These are phyloP conservation scores for Phoenix roebelenii DNA, from an alignment of 176 grass and related monocot species.

Conservation along the genomic window DNA sequence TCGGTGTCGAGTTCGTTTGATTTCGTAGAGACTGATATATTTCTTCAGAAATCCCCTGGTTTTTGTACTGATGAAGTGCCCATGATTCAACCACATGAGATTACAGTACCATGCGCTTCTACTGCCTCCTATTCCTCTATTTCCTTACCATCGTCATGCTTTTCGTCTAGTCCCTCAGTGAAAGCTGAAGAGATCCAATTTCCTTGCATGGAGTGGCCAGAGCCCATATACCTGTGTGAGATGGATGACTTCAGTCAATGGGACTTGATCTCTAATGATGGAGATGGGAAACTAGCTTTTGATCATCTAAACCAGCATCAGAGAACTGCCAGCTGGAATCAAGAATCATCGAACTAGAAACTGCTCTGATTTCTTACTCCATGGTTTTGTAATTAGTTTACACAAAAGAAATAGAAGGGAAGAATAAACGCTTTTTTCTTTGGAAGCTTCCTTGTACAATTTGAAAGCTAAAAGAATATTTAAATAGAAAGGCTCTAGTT, in stretches of 20 bases:
- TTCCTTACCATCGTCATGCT: conserved; percentile 6
- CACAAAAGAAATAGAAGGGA: too few relatives aligned
- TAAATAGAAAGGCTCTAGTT: too few relatives aligned
- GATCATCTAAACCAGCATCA: conserved; percentile 13
- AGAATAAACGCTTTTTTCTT: too few relatives aligned
- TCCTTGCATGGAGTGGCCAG: conserved; percentile 67
- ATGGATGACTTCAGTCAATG: conserved; percentile 44
- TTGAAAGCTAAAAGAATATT: too few relatives aligned
- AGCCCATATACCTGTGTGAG: conserved; percentile 51
- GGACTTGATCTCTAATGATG: not conserved
- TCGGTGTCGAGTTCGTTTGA: not conserved
- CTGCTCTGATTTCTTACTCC: too few relatives aligned
- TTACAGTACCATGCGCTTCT: conserved; percentile 18
- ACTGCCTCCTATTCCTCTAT: conserved; percentile 14
- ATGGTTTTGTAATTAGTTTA: too few relatives aligned
- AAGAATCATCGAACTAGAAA: too few relatives aligned
- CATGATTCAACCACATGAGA: conserved; percentile 40
- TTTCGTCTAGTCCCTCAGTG: conserved; percentile 19
- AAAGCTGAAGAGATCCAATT: conserved; percentile 34
- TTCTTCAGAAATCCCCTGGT: not conserved
- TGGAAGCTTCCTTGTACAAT: too few relatives aligned
- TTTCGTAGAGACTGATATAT: too few relatives aligned
- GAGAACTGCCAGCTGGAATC: too few relatives aligned
- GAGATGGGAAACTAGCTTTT: conserved; percentile 32
- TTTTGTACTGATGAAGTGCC: conserved; percentile 53